Base-by-base conservation (phyloP, 768 basidiomycete genomes). In the Scleroderma citrinum region DNA sequence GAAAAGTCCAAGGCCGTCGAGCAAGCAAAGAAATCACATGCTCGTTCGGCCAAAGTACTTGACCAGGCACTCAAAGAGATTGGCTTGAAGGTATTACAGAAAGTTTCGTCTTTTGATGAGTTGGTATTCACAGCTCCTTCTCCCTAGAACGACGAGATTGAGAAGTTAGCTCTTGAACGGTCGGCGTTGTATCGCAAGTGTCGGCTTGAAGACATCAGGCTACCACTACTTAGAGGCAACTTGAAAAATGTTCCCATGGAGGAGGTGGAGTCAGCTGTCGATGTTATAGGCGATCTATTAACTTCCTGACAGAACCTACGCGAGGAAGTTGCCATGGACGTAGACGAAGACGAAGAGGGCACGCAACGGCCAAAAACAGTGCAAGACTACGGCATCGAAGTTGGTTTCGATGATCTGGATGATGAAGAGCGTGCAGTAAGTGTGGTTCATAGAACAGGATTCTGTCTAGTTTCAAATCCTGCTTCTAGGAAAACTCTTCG, bases 11-110 rank as follows among this genome's bases (percentile, higher is more conserved):
- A 83, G 63, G 69, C 65, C 1, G 83, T 94, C 5, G 90, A 92
- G 20, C 81, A 83, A 32, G 82, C 80, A 19, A 91, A 92, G 71
- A 80, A 79, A 59, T 76, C 77, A 1, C 78, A 86, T 11, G 60
- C 70, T 12, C 90, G 83, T 58, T 81, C 89, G 2, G 75, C 80
- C 10, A 91, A 85, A 60, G 77, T 76, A 0, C 75, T 96, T 36
- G 95, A 99, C 58, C 85, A 88, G 56, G 85, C 85, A 1, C 62
- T 93, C 57, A 97, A 97, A 66, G 94, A 98, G 62, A 92, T 98
- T 44, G 82, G 86, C 7, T 69, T 73, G 14, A 85, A 83, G 72
- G 93, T 85, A 48, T 57, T 78, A 44, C 59, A 44, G 51, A 47
- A 3, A 32, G 16, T 11, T 13, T 11, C 7, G 23, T 6, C 11